Evolutionary conservation across 371 early-diverging fungal genomes (phyloP).

Genomic region (Modicella reniformis): DNA sequence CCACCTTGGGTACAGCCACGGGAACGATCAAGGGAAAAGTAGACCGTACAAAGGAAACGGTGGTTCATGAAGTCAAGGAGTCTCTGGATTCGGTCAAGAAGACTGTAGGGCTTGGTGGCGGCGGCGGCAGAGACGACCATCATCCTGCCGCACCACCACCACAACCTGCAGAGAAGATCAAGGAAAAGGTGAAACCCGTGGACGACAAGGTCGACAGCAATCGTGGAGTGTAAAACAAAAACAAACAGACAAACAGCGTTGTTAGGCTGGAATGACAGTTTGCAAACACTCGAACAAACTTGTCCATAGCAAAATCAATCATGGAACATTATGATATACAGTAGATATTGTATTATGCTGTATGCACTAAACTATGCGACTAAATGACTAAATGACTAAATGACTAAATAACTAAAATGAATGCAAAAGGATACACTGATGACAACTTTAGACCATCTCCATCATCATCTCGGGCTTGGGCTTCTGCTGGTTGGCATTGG

Average conservation of each 20-base stretch:
- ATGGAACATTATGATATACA: no score
- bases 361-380: no score
- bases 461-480: slow-evolving; percentile 21
- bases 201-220: slow-evolving; percentile 24
- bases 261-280: background rate
- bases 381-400: no score
- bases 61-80: slow-evolving; percentile 14
- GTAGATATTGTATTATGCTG: no score
- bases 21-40: slow-evolving; percentile 7
- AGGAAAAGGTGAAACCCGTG: slow-evolving; percentile 21
- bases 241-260: background rate
- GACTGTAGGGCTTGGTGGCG: background rate
- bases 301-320: no score
- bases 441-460: slow-evolving; percentile 24
- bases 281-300: no score
- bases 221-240: slow-evolving; percentile 15
- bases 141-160: no score
- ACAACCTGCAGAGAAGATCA: slow-evolving; percentile 21
- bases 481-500: slow-evolving; percentile 35
- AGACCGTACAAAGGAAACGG: slow-evolving; percentile 1
- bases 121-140: background rate
- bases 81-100: slow-evolving; percentile 25
- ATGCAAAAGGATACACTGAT: background rate
- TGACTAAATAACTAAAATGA: background rate
- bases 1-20: slow-evolving; percentile 7